Conservation (phyloP, 495 filamentous ascomycete genomes). For the Talaromyces proteolyticus region DNA sequence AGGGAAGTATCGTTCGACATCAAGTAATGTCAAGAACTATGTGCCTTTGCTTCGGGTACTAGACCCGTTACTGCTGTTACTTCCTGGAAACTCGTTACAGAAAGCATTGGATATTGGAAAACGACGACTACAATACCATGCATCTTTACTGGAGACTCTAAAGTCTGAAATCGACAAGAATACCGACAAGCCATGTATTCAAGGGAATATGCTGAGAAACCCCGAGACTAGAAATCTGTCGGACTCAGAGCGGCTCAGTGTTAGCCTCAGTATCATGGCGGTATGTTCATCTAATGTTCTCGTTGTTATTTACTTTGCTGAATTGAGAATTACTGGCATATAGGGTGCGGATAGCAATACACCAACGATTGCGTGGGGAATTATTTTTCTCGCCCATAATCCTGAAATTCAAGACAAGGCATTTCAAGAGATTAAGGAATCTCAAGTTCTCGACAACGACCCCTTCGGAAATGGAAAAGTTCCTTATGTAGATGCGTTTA, state of each 20-base stretch:
- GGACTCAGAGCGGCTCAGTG: not conserved
- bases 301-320: no score
- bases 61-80: not conserved
- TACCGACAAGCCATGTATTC: constrained; percentile 1
- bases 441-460: not conserved
- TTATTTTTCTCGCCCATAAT: constrained; percentile 1
- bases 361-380: constrained; percentile 3
- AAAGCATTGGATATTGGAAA: constrained; percentile 2
- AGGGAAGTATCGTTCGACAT: constrained; percentile 3
- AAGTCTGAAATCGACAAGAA: constrained; percentile 1
- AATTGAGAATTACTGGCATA: not conserved
- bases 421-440: constrained; percentile 1
- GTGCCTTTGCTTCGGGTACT: not conserved
- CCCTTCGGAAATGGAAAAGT: constrained; percentile 5
- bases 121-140: constrained; percentile 3
- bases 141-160: not conserved
- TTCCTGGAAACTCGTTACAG: not conserved
- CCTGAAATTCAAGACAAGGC: constrained; percentile 5
- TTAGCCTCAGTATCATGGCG: constrained; percentile 4
- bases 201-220: constrained; percentile 3
- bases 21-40: constrained; percentile 2
- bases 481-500: not conserved
- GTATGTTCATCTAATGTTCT: not conserved
- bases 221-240: constrained; percentile 2
- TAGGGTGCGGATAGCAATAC: constrained; percentile 4